Base-by-base conservation (phyloP, 2,329 filamentous ascomycete species). In the Aspergillus sojae region DNA sequence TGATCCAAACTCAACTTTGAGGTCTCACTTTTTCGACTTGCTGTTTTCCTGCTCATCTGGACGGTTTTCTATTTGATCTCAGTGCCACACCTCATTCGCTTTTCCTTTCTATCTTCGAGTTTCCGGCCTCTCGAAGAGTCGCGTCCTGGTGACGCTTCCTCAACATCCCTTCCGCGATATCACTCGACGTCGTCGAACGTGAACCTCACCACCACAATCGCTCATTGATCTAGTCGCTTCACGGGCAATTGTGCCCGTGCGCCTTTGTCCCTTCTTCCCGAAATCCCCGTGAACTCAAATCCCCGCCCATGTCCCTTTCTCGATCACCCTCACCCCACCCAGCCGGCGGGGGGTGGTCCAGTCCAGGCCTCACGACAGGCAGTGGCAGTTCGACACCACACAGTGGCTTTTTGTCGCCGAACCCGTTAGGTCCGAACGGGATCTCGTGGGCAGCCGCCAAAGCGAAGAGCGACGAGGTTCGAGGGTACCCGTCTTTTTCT, bases 381-480 rank as follows among this genome's bases (percentile, higher is more conserved):
- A 92, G 90, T 76, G 90, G 90, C 65, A 85, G 86, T 69, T 87
- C 88, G 43, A 93, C 89, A 75, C 90, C 91, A 23, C 70, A 81
- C 79, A 73, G 84, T 78, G 75, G 79, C 72, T 67, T 65, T 26
- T 67, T 67, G 48, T 70, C 74, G 5, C 69, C 70, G 9, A 67
- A 60, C 46, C 57, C 70, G 7, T 67, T 72, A 23, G 70, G 71
- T 6, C 70, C 71, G 2, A 66, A 67, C 23, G 67, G 82, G 45
- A 88, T 91, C 57, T 90, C 91, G 26, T 97, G 93, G 93, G 91
- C 93, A 62, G 90, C 91, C 10, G 89, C 92, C 59, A 92, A 92
- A 79, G 88, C 90, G 69, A 91, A 90, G 75, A 93, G 88, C 73
- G 86, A 89, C 60, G 88, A 89, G 63, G 86, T 91, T 64, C 88